Conservation (phyloP, 1,284 basidiomycete genomes). For the Rhizoctonia solani region DNA sequence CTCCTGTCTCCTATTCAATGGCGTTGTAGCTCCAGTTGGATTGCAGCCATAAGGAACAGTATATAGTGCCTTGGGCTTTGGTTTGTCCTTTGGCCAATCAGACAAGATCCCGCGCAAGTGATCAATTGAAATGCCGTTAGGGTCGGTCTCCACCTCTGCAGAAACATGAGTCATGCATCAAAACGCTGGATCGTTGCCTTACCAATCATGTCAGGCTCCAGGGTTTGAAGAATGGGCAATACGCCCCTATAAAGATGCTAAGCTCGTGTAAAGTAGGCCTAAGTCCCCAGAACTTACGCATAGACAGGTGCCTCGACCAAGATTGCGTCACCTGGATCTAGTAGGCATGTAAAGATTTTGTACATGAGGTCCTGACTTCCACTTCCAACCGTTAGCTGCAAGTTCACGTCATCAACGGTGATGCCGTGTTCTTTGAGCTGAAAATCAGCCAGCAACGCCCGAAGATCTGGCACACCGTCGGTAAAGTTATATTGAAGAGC, state of each 20-base stretch:
- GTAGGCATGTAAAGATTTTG: conserved; percentile 66
- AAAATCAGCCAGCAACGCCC: conserved; percentile 65
- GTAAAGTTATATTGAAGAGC: conserved; percentile 82
- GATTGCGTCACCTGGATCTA: conserved; percentile 82
- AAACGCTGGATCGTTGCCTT: conserved; percentile 38
- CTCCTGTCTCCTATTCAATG: conserved; percentile 73
- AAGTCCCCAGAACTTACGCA: conserved; percentile 55
- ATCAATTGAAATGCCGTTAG: conserved; percentile 68
- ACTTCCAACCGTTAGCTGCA: conserved; percentile 76
- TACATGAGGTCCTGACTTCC: conserved; percentile 89
- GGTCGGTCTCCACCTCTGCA: conserved; percentile 82
- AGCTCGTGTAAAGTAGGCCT: no score
- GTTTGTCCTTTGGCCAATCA: conserved; percentile 73
- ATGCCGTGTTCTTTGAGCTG: conserved; percentile 69
- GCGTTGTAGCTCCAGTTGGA: conserved; percentile 66
- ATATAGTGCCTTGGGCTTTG: conserved; percentile 82
- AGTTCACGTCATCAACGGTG: conserved; percentile 59
- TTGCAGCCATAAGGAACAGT: conserved; percentile 61
- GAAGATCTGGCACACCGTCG: conserved; percentile 64
- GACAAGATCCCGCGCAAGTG: conserved; percentile 70
- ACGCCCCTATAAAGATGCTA: conserved; percentile 60
- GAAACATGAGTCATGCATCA: background rate
- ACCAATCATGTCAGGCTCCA: conserved; percentile 70
- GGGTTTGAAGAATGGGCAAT: conserved; percentile 61
- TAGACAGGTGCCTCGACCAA: conserved; percentile 88